Evolutionary conservation across 192 early-diverging fungal species (phyloP), one percentile per base, ranked within the genome.

Genomic region (Coemansia erecta): DNA sequence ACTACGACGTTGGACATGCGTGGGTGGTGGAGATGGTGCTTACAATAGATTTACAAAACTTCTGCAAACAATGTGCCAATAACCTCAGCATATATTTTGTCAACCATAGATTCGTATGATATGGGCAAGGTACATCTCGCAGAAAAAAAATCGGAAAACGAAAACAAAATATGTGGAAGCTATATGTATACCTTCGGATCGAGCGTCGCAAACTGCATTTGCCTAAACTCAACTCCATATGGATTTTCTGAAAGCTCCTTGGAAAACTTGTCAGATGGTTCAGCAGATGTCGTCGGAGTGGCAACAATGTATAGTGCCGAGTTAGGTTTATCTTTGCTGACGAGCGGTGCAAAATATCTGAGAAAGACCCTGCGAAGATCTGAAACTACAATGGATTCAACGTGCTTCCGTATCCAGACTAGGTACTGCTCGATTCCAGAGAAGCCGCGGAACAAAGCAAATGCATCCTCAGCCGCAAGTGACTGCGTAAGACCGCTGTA

Each of bases 381-480:
- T 2, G 64, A 53, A n/a, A 69, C 52, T 5, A 49, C 60, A 44
- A 78, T 51, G 37, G 11, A 17, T 19, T 78, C 75, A 12, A 78
- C 46, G 53, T 78, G 75, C 17, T 53, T 60, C 40, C 58, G 58
- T 45, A 70, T 55, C 75, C 75, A 78, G 10, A 54, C 39, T 53
- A 78, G 47, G 15, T 31, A 51, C 62, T 72, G 57, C n/a, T 78
- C 75, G 4, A 78, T 56, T 13, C 70, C 75, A 22, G 57, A 41
- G 24, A 41, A 72, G 8, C 70, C 70, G 26, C 47, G 40, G 55
- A 78, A 65, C 15, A 68, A 17, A 26, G 55, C 28, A 21, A 12
- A 44, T 5, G 75, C 69, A 31, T 78, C 75, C 23, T 78, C 75
- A 10, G 56, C 39, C 23, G 59, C 62, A 17, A 78, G 7, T 9